A percentile compares a stretch with the other conserved stretches of the same genome.
phyloP scores from a whole-genome alignment of 441 rosid species.

The Mallotus japonicus region DNA sequence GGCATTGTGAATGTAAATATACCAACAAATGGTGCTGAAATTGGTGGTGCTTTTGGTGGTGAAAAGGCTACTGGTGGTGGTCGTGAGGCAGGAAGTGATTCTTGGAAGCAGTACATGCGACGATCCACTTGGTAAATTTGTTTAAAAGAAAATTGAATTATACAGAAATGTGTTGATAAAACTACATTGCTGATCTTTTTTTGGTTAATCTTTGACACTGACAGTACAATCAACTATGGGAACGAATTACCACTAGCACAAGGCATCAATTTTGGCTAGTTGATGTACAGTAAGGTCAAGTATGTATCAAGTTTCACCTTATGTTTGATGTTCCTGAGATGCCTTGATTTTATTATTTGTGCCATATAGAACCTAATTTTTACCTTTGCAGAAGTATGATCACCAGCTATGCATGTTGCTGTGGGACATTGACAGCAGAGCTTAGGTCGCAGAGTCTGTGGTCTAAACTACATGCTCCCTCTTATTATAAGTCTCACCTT shows the following conservation, averaged over 20 bases:
- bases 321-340: too few relatives aligned
- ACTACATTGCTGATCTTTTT: background rate
- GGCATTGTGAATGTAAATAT: conserved; percentile 95
- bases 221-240: conserved; percentile 92
- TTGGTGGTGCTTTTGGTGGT: conserved; percentile 97
- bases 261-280: conserved; percentile 91
- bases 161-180: background rate
- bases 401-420: background rate
- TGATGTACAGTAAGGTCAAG: conserved; percentile 11
- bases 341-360: too few relatives aligned
- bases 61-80: conserved; percentile 98
- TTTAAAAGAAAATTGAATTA: background rate
- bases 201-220: conserved; percentile 30
- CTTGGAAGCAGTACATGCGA: conserved; percentile 99
- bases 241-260: conserved; percentile 93
- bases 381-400: background rate
- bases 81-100: conserved; percentile 96
- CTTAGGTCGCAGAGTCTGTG: background rate
- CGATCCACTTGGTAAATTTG: conserved; percentile 87
- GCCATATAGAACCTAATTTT: background rate
- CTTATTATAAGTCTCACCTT: background rate
- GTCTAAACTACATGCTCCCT: too few relatives aligned
- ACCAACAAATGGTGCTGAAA: conserved; percentile 98
- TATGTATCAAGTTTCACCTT: background rate
- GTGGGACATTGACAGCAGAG: background rate